Evolutionary conservation across 202 grass and related monocot species (phyloP).

Genomic region (Sporobolus alterniflorus): DNA sequence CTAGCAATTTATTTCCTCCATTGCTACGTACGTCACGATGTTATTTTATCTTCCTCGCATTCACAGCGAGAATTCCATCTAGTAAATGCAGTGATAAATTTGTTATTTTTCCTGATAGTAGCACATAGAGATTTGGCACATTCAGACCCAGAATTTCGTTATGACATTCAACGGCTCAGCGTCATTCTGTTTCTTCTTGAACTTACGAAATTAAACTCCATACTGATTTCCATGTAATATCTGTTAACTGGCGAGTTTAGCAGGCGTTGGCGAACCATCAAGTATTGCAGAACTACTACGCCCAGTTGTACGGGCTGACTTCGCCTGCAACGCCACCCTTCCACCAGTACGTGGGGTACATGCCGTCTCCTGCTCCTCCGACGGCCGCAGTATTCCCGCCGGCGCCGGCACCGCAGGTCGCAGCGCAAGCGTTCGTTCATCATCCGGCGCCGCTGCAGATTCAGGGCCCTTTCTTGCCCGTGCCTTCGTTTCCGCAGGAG

Average conservation of each 20-base stretch:
- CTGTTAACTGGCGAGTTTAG: neutral
- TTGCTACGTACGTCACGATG: no score
- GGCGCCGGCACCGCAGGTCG: constrained; percentile 23
- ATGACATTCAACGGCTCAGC: neutral
- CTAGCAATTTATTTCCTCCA: neutral
- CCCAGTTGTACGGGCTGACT: constrained; percentile 63
- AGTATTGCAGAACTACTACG: constrained; percentile 65
- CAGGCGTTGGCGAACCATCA: constrained; percentile 65
- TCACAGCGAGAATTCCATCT: neutral
- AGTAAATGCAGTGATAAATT: no score
- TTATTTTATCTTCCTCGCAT: no score
- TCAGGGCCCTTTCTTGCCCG: constrained; percentile 37
- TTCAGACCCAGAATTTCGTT: neutral
- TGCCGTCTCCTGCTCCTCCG: constrained; percentile 29
- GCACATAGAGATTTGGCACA: neutral
- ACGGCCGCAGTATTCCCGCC: constrained; percentile 13
- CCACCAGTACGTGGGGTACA: constrained; percentile 64
- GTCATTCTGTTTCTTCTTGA: neutral
- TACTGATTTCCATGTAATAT: neutral
- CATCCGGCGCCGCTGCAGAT: constrained; percentile 48
- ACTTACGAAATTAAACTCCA: neutral
- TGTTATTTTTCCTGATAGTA: no score
- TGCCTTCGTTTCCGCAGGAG: constrained; percentile 46
- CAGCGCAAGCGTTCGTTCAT: constrained; percentile 44
- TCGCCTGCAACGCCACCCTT: constrained; percentile 41